Evolutionary conservation across 148 eudicot genomes (phyloP).

Genomic region (Pharnaceum exiguum): DNA sequence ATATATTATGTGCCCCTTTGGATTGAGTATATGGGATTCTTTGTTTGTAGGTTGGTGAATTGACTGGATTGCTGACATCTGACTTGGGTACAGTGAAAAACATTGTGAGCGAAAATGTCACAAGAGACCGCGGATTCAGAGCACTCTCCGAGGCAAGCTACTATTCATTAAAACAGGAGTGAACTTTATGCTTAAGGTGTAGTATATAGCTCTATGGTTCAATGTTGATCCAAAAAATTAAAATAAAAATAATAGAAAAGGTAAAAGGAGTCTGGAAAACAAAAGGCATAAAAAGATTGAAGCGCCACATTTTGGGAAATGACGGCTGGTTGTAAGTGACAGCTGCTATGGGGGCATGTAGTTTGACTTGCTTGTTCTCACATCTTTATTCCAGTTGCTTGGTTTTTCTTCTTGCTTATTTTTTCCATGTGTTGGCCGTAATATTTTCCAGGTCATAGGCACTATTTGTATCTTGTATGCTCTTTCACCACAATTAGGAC

Average conservation of each 20-base stretch:
- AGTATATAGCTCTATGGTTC: constrained; percentile 13
- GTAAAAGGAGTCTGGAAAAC: too few relatives aligned
- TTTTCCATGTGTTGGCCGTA: constrained; percentile 6
- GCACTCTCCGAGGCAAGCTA: constrained; percentile 99
- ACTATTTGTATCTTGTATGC: constrained; percentile 72
- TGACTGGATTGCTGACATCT: constrained; percentile 88
- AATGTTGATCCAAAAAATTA: not conserved
- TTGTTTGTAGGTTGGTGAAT: constrained; percentile 77
- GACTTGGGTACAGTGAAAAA: constrained; percentile 87
- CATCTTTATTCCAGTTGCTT: not conserved
- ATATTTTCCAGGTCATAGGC: constrained; percentile 72
- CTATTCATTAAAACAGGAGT: constrained; percentile 59
- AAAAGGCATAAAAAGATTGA: too few relatives aligned
- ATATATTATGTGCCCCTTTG: not conserved
- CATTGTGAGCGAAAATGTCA: constrained; percentile 80
- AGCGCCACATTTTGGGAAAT: not conserved
- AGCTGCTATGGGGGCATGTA: not conserved
- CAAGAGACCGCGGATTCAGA: constrained; percentile 98
- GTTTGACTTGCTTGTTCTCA: not conserved
- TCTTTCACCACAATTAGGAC: constrained; percentile 88
- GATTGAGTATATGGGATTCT: constrained; percentile 9
- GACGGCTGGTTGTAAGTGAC: not conserved
- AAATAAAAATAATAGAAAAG: not conserved
- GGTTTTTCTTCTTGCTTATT: not conserved
- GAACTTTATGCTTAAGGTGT: constrained; percentile 48